Conservation (phyloP, 768 basidiomycete species). For the Lactarius sp. region DNA sequence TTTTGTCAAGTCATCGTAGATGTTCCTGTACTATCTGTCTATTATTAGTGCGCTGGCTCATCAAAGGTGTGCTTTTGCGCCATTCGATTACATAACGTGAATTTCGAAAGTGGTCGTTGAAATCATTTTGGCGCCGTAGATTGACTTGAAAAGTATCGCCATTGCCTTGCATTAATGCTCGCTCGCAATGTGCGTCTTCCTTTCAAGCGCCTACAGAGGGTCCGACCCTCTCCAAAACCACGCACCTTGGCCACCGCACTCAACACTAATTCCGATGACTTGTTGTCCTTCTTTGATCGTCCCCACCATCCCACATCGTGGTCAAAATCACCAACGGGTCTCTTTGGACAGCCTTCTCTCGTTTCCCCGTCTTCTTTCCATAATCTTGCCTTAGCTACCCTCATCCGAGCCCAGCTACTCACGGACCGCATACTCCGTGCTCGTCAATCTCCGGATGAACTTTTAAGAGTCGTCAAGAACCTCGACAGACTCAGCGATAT, state of each 20-base stretch:
- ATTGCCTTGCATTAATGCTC: conserved; percentile 22
- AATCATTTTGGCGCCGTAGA: too few relatives aligned
- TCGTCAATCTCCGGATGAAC: conserved; percentile 64
- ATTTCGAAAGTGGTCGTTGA: background rate
- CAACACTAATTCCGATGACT: conserved; percentile 43
- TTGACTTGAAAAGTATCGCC: background rate
- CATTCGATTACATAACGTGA: too few relatives aligned
- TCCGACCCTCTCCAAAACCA: background rate
- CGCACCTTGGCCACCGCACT: conserved; percentile 29
- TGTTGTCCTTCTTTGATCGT: conserved; percentile 69
- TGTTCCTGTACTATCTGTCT: conserved; percentile 14
- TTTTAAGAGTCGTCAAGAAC: conserved; percentile 89
- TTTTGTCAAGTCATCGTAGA: conserved; percentile 16
- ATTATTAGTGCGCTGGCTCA: background rate
- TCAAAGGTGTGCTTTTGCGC: too few relatives aligned
- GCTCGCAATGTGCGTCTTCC: conserved; percentile 23
- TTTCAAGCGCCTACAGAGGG: conserved; percentile 8
- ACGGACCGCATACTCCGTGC: conserved; percentile 80
- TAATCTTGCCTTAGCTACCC: conserved; percentile 71
- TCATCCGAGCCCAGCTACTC: conserved; percentile 72
- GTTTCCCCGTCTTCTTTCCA: conserved; percentile 64
- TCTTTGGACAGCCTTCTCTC: conserved; percentile 79
- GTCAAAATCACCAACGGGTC: conserved; percentile 58
- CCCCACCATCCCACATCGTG: conserved; percentile 43
- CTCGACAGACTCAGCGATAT: conserved; percentile 94